phyloP scores from a whole-genome alignment of 345 rosid species.

The Combretum micranthum region DNA sequence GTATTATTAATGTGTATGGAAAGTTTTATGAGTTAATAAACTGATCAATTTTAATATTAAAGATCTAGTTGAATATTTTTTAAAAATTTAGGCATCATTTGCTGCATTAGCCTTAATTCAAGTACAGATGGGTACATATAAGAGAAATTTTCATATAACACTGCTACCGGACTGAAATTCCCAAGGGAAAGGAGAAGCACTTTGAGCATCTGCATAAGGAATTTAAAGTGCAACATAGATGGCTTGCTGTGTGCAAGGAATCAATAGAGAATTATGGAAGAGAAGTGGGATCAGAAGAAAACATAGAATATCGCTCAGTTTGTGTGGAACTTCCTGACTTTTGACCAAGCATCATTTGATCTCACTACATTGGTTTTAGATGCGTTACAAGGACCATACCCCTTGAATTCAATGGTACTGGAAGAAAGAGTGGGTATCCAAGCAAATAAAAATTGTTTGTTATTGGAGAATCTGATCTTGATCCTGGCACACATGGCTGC shows the following conservation, averaged over 20 bases:
- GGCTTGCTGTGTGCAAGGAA: too few relatives aligned
- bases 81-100: too few relatives aligned
- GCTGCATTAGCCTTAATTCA: too few relatives aligned
- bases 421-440: constrained; percentile 11
- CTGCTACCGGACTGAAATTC: not conserved
- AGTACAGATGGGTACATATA: too few relatives aligned
- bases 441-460: constrained; percentile 25
- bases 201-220: constrained; percentile 9
- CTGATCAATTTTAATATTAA: too few relatives aligned
- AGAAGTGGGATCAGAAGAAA: too few relatives aligned
- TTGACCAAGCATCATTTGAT: constrained; percentile 22
- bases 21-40: too few relatives aligned
- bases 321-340: constrained; percentile 14
- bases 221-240: constrained; percentile 12
- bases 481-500: constrained; percentile 16
- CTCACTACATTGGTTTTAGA: constrained; percentile 47
- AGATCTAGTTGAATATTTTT: too few relatives aligned
- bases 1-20: too few relatives aligned
- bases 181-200: constrained; percentile 18
- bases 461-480: constrained; percentile 33
- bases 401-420: constrained; percentile 14
- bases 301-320: constrained; percentile 13
- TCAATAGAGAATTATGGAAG: constrained; percentile 1
- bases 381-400: constrained; percentile 31
- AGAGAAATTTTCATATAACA: too few relatives aligned